Conservation (phyloP, 352 stramenopile species). For the Globisporangium polare region DNA sequence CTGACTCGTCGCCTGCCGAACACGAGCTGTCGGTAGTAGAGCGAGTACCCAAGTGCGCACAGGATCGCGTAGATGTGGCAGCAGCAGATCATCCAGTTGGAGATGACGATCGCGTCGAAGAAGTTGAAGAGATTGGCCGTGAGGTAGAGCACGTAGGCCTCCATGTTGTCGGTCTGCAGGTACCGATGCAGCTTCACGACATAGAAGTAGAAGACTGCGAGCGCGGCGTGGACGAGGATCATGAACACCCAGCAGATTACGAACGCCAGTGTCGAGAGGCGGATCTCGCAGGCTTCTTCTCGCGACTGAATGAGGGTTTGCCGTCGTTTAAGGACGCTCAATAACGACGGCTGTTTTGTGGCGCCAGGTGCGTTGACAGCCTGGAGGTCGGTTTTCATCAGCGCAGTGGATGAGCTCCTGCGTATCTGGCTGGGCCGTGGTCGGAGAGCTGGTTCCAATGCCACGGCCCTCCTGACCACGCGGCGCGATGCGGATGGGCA, state of each 20-base stretch:
- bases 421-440: neutral
- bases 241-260: neutral
- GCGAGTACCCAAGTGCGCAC: conserved; percentile 3
- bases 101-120: neutral
- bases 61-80: conserved; percentile 1
- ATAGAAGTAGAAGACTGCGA: conserved; percentile 9
- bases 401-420: neutral
- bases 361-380: neutral
- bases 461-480: neutral
- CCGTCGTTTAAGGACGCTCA: neutral
- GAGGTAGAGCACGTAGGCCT: neutral
- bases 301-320: neutral
- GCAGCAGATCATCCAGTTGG: neutral
- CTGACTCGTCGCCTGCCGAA: neutral
- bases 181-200: conserved; percentile 7
- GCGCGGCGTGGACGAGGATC: neutral
- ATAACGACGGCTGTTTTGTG: neutral
- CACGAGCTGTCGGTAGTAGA: conserved; percentile 4
- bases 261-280: neutral
- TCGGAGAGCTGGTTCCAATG: neutral
- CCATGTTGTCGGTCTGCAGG: neutral
- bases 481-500: neutral
- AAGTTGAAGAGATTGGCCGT: neutral
- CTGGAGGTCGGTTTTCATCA: neutral
- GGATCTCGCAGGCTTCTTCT: conserved; percentile 1